A percentile compares a stretch with the other conserved stretches of the same genome.
Conservation (phyloP, 2,329 filamentous ascomycete species). For the Cladosporium sp. region DNA sequence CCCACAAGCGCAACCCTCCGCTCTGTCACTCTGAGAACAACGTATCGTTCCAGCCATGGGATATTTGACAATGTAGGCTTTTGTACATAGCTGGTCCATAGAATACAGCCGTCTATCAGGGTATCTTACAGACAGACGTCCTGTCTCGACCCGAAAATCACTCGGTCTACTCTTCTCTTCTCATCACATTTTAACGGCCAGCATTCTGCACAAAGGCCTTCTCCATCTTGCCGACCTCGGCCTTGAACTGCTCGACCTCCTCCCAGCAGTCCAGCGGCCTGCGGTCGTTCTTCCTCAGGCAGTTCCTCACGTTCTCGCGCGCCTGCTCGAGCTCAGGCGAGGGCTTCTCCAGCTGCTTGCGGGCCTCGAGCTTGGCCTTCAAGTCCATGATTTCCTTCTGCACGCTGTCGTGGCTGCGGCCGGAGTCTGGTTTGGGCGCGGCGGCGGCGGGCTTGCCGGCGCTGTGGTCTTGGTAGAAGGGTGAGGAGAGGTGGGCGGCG, state of each 20-base stretch:
- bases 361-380: conserved; percentile 49
- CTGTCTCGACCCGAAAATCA: conserved; percentile 8
- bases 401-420: conserved; percentile 53
- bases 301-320: conserved; percentile 73
- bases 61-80: neutral
- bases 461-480: conserved; percentile 41
- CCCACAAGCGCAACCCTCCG: neutral
- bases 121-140: conserved; percentile 13
- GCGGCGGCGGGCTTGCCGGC: conserved; percentile 25
- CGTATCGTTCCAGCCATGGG: neutral
- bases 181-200: conserved; percentile 44
- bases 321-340: conserved; percentile 73
- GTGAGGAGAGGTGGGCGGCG: conserved; percentile 34
- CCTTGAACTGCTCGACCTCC: conserved; percentile 88
- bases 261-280: conserved; percentile 91
- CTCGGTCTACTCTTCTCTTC: no score
- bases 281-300: conserved; percentile 79
- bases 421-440: conserved; percentile 43
- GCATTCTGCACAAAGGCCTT: conserved; percentile 84
- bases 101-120: conserved; percentile 19
- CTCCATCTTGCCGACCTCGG: conserved; percentile 83
- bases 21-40: neutral
- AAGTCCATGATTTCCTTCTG: conserved; percentile 59
- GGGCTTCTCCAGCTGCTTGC: conserved; percentile 62
- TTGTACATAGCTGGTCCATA: conserved; percentile 17